Evolutionary conservation across 768 basidiomycete genomes (phyloP), one percentile per base, ranked within the genome.

Genomic region (Leucosporidium yakuticum): DNA sequence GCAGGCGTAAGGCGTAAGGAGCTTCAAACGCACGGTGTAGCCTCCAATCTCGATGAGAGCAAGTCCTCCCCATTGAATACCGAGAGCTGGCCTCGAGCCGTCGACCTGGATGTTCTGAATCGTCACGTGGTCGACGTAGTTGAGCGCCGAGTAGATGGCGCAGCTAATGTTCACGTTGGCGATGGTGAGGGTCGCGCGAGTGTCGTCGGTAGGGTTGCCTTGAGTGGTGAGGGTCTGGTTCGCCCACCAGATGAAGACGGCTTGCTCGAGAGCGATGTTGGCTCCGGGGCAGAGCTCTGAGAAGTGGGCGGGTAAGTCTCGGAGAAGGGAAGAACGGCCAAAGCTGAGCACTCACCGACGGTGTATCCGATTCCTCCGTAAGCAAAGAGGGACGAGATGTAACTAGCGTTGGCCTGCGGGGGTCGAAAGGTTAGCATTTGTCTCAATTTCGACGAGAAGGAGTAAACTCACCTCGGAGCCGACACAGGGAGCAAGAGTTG

Each of bases 181-280:
- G 9, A 76, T 74, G n/a, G 51, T 32, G 36, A 77, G 49, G 31
- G 61, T 73, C 5, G 74, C 76, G n/a, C 77, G 68, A 3, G 69
- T 48, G 29, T 34, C n/a, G 21, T 58, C 73, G 2, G 66, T 63
- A 19, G 77, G 76, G 60, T 74, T 71, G 32, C 71, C 73, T 36
- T 70, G 62, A 0, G 77, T 77, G 0, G 65, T 65, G 29, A 77
- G 64, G 15, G 75, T 75, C 60, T 77, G 77, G 25, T 71, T 64
- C 1, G 61, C 32, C 11, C 69, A 69, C 8, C 62, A 64, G 63
- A 74, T 69, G 67, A 70, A 62, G 64, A 77, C 65, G 15, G 77
- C 53, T 17, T 60, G 60, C 8, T 50, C 60, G 47, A 75, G 61
- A 4, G 54, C 34, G 64, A 75, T 68, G 23, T 50, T 64, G 6